Evolutionary conservation across 2,329 filamentous ascomycete genomes (phyloP), one percentile per base, ranked within the genome.

Genomic region (Colletotrichum gigasporum): DNA sequence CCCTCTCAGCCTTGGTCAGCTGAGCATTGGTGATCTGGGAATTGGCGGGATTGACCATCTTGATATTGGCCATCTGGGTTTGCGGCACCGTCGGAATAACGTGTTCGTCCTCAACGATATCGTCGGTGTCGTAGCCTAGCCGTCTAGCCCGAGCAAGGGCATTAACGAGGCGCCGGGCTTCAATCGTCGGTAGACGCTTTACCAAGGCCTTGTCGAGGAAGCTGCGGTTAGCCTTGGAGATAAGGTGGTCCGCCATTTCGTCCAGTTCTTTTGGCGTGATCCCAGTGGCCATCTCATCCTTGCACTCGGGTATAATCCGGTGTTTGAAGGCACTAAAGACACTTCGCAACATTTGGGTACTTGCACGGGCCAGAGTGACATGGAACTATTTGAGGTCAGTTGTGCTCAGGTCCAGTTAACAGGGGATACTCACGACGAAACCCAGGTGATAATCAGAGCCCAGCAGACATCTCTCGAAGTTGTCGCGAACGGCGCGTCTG

Each of bases 121-220:
- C 86, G 30, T 76, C 74, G 0, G 77, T 75, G 51, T 86, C 81
- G 58, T 88, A 88, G 2, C 86, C 86, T 0, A 88, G 79, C 2
- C 86, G 83, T 68, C 87, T 84, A 1, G 85, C 85, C 34, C 81
- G 78, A 2, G 85, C 85, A 18, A 88, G 78, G 12, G 85, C 83
- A 61, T 87, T 87, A 55, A 88, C 82, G 3, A 88, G 78, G 12
- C 82, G 79, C 24, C 83, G 80, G 1, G 84, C 85, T 9, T 81
- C 79, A 53, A 88, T 87, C 2, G 83, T 85, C 45, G 79, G 77
- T 3, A 88, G 76, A 0, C 86, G 82, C 56, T 73, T 76, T 16
- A 82, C 81, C n/a, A 88, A 70, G 3, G 80, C 84, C 56, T 76
- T 80, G 69, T 87, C 85, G 2, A 88, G 77, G 56, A 88, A 86